Percentiles rank a stretch among this genome's conserved stretches.
Evolutionary conservation across 129 eudicot species (phyloP).

Genomic region (Centella asiatica): DNA sequence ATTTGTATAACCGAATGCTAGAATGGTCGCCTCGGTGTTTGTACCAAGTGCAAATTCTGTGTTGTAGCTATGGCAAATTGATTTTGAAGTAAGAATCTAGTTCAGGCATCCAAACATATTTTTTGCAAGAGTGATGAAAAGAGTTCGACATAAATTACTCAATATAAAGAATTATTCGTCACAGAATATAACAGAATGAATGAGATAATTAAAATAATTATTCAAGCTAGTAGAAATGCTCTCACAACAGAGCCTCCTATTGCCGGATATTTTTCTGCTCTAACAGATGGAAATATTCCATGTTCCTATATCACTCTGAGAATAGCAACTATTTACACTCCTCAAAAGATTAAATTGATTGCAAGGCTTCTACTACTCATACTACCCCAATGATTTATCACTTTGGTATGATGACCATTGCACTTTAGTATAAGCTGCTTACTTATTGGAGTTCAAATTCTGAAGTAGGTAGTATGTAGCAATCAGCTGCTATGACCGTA

Average conservation of each 20-base stretch:
- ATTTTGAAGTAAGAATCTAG: too few species aligned
- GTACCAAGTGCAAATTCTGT: too few species aligned
- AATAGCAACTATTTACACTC: constrained; percentile 20
- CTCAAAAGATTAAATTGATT: not conserved
- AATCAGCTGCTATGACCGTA: too few species aligned
- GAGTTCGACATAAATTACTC: too few species aligned
- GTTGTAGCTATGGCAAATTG: too few species aligned
- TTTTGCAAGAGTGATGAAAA: too few species aligned
- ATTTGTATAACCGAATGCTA: too few species aligned
- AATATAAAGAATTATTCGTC: not conserved
- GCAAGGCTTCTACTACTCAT: constrained; percentile 12
- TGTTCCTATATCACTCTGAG: constrained; percentile 8
- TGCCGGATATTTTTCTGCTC: not conserved
- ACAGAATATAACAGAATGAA: not conserved
- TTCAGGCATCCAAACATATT: too few species aligned
- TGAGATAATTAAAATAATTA: not conserved
- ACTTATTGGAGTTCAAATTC: not conserved
- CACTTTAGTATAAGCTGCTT: not conserved
- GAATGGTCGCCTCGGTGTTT: too few species aligned
- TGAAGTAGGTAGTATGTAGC: not conserved
- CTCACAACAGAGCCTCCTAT: not conserved
- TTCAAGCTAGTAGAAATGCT: not conserved
- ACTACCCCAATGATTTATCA: not conserved
- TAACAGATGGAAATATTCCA: not conserved
- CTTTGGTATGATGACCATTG: not conserved